phyloP scores from a whole-genome alignment of 1,139 yeast genomes.

The Blastobotrys serpentis region DNA sequence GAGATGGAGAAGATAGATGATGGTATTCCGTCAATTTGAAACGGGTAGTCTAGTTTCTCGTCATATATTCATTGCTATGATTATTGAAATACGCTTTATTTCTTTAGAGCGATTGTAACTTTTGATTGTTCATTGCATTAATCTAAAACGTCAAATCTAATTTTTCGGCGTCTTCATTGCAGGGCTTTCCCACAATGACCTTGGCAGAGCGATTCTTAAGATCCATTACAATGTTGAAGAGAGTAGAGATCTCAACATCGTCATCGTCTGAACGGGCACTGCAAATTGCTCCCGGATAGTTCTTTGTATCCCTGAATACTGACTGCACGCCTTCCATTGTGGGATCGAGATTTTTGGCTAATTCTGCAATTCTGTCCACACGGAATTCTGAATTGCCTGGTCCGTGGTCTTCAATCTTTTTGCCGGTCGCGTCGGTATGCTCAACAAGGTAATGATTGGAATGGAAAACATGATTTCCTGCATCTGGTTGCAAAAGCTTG shows the following conservation, averaged over 20 bases:
- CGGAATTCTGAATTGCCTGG: constrained; percentile 23
- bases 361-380: constrained; percentile 21
- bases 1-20: too few species aligned
- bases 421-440: constrained; percentile 20
- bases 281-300: constrained; percentile 26
- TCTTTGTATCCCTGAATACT: constrained; percentile 23
- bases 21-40: too few species aligned
- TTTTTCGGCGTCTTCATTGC: neutral
- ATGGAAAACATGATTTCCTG: constrained; percentile 22
- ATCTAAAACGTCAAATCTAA: neutral
- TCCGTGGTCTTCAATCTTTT: constrained; percentile 13
- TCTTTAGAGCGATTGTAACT: neutral
- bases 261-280: constrained; percentile 14
- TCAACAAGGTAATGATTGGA: constrained; percentile 27
- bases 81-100: too few species aligned
- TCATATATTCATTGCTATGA: too few species aligned
- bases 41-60: too few species aligned
- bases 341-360: constrained; percentile 19
- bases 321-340: constrained; percentile 19
- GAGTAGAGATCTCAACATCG: constrained; percentile 18
- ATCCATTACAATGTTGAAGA: constrained; percentile 30
- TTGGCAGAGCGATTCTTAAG: constrained; percentile 19
- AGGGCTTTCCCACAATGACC: constrained; percentile 25
- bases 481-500: constrained; percentile 17
- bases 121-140: neutral